Evolutionary conservation across 768 basidiomycete genomes (phyloP).

Genomic region (Neoboletus subvelutipes): DNA sequence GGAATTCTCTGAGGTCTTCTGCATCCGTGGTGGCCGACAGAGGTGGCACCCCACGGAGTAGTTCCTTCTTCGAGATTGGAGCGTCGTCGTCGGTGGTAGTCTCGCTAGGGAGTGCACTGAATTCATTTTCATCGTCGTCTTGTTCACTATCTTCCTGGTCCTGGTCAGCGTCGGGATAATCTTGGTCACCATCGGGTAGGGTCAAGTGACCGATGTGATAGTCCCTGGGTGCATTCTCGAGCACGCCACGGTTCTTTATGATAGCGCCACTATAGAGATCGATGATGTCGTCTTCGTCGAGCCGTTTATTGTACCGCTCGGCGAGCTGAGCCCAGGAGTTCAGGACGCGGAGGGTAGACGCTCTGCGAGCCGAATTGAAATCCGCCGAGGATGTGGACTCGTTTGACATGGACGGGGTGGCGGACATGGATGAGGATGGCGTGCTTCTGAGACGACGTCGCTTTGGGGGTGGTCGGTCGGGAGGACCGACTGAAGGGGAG

Average conservation of each 20-base stretch:
- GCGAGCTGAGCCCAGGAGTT: conserved; percentile 68
- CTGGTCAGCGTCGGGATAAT: conserved; percentile 38
- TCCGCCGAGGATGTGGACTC: conserved; percentile 36
- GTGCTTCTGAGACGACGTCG: conserved; percentile 48
- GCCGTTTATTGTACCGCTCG: conserved; percentile 59
- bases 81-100: conserved; percentile 24
- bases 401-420: conserved; percentile 30
- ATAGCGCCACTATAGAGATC: conserved; percentile 62
- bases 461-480: conserved; percentile 46
- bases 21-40: conserved; percentile 49
- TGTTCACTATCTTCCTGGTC: conserved; percentile 49
- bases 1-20: conserved; percentile 62
- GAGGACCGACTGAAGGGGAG: conserved; percentile 30
- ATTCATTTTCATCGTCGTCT: conserved; percentile 57
- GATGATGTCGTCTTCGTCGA: conserved; percentile 81
- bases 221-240: conserved; percentile 42
- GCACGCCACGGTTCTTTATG: conserved; percentile 68
- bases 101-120: conserved; percentile 48
- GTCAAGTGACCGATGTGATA: conserved; percentile 55
- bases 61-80: conserved; percentile 33
- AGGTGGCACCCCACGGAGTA: conserved; percentile 42
- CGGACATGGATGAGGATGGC: conserved; percentile 43
- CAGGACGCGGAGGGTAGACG: conserved; percentile 51
- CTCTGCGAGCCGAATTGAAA: conserved; percentile 55
- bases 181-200: conserved; percentile 38